Percentiles rank a stretch among this genome's conserved stretches.
These are phyloP conservation scores for Phytophthora lateralis DNA, from an alignment of 352 stramenopile species.

Conservation along the genomic window DNA sequence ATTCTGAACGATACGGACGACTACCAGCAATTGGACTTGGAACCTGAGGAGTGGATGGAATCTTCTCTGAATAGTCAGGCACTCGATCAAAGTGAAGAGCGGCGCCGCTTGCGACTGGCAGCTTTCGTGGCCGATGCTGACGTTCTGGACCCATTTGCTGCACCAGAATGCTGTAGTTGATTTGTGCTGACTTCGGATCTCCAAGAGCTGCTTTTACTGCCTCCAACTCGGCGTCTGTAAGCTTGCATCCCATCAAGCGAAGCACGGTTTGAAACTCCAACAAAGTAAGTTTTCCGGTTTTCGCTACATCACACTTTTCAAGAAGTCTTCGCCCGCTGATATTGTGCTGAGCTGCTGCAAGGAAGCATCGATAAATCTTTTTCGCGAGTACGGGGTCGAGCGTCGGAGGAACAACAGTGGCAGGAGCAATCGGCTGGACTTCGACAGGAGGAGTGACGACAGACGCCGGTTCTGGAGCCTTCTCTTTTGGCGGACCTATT, in stretches of 20 bases:
- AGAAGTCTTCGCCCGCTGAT: slow-evolving; percentile 75
- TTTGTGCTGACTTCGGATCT: slow-evolving; percentile 41
- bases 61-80: slow-evolving; percentile 20
- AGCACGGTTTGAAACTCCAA: slow-evolving; percentile 80
- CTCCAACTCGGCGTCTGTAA: slow-evolving; percentile 54
- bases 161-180: slow-evolving; percentile 59
- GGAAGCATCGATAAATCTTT: slow-evolving; percentile 74
- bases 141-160: slow-evolving; percentile 47
- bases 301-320: slow-evolving; percentile 69
- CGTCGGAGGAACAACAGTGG: slow-evolving; percentile 2
- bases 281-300: slow-evolving; percentile 58
- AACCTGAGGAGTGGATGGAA: slow-evolving; percentile 7
- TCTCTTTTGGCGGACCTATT: slow-evolving; percentile 26
- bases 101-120: slow-evolving; percentile 14
- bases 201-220: slow-evolving; percentile 59
- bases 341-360: slow-evolving; percentile 71
- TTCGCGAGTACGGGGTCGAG: slow-evolving; percentile 44
- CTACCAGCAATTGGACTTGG: slow-evolving; percentile 22
- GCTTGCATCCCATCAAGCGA: slow-evolving; percentile 72
- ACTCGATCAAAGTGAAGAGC: slow-evolving; percentile 17
- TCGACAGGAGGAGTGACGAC: slow-evolving; percentile 22
- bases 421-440: slow-evolving; percentile 27
- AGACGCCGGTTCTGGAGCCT: slow-evolving; percentile 1
- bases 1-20: slow-evolving; percentile 13
- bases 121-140: slow-evolving; percentile 31